Conservation (phyloP, 176 grass and related monocot genomes). For the Phoenix dactylifera region DNA sequence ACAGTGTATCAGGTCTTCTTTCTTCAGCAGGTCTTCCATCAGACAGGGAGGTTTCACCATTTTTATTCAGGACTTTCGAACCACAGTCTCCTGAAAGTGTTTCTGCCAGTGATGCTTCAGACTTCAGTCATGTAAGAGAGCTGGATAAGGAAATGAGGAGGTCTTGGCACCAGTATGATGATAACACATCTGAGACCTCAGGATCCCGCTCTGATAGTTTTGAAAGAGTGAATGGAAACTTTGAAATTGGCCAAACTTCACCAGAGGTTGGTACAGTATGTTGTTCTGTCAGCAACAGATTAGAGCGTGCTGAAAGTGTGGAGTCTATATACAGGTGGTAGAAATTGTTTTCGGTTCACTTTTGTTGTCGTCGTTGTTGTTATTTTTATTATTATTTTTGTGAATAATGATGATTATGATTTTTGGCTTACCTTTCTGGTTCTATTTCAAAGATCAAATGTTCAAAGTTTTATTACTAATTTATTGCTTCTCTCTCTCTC, state of each 20-base stretch:
- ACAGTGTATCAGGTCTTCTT: constrained; percentile 62
- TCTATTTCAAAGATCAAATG: too few species aligned
- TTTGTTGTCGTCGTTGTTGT: constrained; percentile 6
- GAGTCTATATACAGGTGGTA: constrained; percentile 77
- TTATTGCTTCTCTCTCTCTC: too few species aligned
- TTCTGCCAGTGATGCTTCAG: constrained; percentile 67
- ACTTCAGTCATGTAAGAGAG: constrained; percentile 66
- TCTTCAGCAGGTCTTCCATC: constrained; percentile 57
- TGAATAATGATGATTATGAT: too few species aligned
- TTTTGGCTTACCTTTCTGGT: too few species aligned
- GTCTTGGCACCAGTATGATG: constrained; percentile 57
- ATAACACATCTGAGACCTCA: constrained; percentile 53
- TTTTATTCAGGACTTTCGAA: constrained; percentile 50
- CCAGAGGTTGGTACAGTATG: constrained; percentile 45
- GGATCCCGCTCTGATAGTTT: constrained; percentile 68
- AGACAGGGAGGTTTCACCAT: constrained; percentile 45
- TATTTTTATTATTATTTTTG: too few species aligned
- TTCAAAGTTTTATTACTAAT: too few species aligned
- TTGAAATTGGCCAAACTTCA: constrained; percentile 60
- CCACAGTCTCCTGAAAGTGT: constrained; percentile 77
- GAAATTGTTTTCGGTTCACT: not conserved
- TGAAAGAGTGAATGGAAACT: constrained; percentile 47
- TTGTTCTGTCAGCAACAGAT: constrained; percentile 28
- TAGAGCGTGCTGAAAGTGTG: constrained; percentile 42
- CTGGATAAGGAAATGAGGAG: constrained; percentile 60